A percentile compares a stretch with the other conserved stretches of the same genome.
Evolutionary conservation across 1,284 basidiomycete species (phyloP).

Genomic region (Phaffia rhodozyma): DNA sequence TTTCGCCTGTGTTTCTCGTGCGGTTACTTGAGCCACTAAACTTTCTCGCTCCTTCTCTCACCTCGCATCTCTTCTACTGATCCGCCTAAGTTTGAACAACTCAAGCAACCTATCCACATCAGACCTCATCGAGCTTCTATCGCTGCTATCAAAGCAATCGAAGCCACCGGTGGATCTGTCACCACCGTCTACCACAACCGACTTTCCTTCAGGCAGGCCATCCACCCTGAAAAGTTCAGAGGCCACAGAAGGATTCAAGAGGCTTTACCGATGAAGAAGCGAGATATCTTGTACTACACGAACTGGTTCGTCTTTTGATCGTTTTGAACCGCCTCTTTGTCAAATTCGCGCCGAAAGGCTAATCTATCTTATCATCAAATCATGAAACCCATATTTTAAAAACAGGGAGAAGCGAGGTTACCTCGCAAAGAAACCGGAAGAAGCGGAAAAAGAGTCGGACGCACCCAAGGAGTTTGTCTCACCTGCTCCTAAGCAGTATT

Average conservation of each 20-base stretch:
- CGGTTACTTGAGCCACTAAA: constrained; percentile 42
- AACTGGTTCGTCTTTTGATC: constrained; percentile 7
- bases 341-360: neutral
- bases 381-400: neutral
- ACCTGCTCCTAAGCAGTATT: no score
- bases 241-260: constrained; percentile 53
- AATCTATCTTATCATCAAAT: neutral
- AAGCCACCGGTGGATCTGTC: constrained; percentile 67
- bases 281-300: constrained; percentile 47
- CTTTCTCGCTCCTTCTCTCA: constrained; percentile 24
- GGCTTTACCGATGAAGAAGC: constrained; percentile 68
- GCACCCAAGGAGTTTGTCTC: no score
- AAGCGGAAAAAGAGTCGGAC: neutral
- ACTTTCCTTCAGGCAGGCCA: constrained; percentile 65
- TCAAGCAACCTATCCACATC: constrained; percentile 67
- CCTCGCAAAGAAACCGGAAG: constrained; percentile 10
- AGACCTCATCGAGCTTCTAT: constrained; percentile 75
- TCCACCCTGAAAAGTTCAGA: constrained; percentile 44
- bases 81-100: constrained; percentile 37
- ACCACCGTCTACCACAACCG: constrained; percentile 88
- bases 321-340: neutral
- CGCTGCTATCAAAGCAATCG: constrained; percentile 72
- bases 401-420: constrained; percentile 18
- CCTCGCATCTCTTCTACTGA: neutral
- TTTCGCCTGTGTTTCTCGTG: neutral